Evolutionary conservation across 2,329 filamentous ascomycete species (phyloP).

Genomic region (Hymenoscyphus albidus): DNA sequence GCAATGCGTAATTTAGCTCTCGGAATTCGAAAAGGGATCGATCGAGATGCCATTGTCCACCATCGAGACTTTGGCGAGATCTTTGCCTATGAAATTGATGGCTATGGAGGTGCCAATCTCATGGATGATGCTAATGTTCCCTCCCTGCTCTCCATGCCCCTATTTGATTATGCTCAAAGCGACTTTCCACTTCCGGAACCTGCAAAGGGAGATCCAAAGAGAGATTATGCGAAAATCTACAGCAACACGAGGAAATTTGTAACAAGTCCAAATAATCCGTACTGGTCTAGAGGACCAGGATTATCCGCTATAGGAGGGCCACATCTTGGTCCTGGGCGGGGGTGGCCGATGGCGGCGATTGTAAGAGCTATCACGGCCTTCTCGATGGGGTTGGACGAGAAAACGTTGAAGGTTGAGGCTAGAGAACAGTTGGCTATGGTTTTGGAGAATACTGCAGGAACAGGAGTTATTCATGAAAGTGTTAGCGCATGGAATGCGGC

Average conservation of each 20-base stretch:
- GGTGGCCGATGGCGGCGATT: conserved; percentile 55
- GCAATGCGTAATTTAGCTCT: conserved; percentile 56
- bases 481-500: conserved; percentile 38
- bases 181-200: conserved; percentile 24
- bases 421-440: conserved; percentile 29
- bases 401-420: conserved; percentile 29
- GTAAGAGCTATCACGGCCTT: conserved; percentile 48
- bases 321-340: conserved; percentile 55
- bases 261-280: conserved; percentile 73
- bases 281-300: conserved; percentile 51
- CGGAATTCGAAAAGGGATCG: conserved; percentile 64
- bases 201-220: conserved; percentile 32
- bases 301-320: conserved; percentile 69
- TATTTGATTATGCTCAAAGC: conserved; percentile 50
- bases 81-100: conserved; percentile 75
- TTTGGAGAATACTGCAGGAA: conserved; percentile 23
- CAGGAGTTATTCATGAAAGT: conserved; percentile 45
- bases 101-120: conserved; percentile 51
- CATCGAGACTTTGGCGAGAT: conserved; percentile 62
- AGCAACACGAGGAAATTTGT: conserved; percentile 77
- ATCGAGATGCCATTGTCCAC: conserved; percentile 64
- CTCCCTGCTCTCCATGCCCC: conserved; percentile 60
- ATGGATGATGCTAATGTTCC: conserved; percentile 75
- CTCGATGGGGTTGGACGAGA: conserved; percentile 12
- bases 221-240: conserved; percentile 60